Evolutionary conservation across 306 rosid genomes (phyloP), one percentile per base, ranked within the genome.

Genomic region (Prunus fruticosa): DNA sequence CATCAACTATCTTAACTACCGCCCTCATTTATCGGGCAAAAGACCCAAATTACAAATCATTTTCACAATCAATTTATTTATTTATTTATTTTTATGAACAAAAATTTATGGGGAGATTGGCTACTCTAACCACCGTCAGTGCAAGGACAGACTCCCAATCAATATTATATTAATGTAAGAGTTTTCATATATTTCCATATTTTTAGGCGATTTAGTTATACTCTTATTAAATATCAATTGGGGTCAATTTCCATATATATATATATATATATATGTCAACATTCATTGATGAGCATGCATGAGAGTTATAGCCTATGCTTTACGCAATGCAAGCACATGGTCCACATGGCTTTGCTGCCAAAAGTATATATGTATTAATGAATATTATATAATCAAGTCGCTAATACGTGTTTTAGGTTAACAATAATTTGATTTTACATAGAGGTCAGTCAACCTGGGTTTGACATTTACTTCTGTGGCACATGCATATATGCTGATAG

Each of bases 51-150:
- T 3, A 63, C 20, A 18, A 63, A 63, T 63, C 67, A 30, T 63
- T 63, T 63, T 7, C 18, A 10, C 67, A 63, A 3, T 15, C 67
- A 15, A 63, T 22, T 13, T 2, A 23, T 6, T 11, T 12, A 6
- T 25, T 27, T 61, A 11, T 3, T 4, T 30, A 0, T 32, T 32
- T 32, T 5, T 5, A 5, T 34, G 0, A 34, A 34, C 0, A 34
- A 34, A 34, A 34, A 0, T 5, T 34, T 5, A 34, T 0, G 2
- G 0, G 0, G 2, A 34, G 0, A 34, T 34, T 34, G 8, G 0
- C 8, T 6, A 34, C 2, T 34, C 41, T 34, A 2, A 34, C 8
- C 41, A 34, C 41, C 5, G 0, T 3, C 1, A 34, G 0, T 0
- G 38, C 7, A 0, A 32, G 0, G 6, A 0, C 1, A 32, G 0